Base-by-base conservation (phyloP, 2,329 filamentous ascomycete genomes). In the Xylariaceae sp. region DNA sequence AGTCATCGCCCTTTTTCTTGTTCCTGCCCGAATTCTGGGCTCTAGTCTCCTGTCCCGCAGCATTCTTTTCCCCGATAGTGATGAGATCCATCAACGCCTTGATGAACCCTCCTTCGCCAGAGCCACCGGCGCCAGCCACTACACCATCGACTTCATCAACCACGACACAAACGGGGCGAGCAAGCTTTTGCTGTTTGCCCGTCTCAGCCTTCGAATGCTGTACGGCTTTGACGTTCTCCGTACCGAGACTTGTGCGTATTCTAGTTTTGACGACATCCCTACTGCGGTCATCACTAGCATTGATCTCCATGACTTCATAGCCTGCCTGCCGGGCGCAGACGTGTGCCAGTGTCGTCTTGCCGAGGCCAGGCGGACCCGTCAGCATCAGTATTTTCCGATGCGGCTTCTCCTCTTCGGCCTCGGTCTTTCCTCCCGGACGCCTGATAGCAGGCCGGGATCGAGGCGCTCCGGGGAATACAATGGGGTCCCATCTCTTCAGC, bases 101-200 rank as follows among this genome's bases (percentile, higher is more conserved):
- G 71, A 99, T 85, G 61, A 99, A 99, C 0, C 94, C 94, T 48
- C 92, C 92, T 68, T 99, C 94, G 36, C 91, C 88, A 26, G 86
- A 84, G 21, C 76, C 80, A 5, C 87, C 86, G 47, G 87, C 85
- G 10, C 92, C 91, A 19, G 87, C 80, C 2, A 95, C 90, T 0
- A 95, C 94, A 39, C 94, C 94, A 67, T 99, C 94, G 1, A 97
- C 94, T 71, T 99, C 94, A 65, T 99, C 94, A 0, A 99, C 90
- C 2, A 99, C 80, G 3, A 99, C 88, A 62, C 94, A 99, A 0
- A 96, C 85, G 0, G 94, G 95, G 55, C 86, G 89, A 12, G 89
- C 91, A 32, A 86, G 78, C 66, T 89, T 95, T 51, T 81, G 79
- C 10, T 83, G 67, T 72, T 71, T 83, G 64, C 64, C 77, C 63